These are phyloP conservation scores for Arachnomyces sp. DNA, from an alignment of 2,329 filamentous ascomycete species.

Conservation along the genomic window DNA sequence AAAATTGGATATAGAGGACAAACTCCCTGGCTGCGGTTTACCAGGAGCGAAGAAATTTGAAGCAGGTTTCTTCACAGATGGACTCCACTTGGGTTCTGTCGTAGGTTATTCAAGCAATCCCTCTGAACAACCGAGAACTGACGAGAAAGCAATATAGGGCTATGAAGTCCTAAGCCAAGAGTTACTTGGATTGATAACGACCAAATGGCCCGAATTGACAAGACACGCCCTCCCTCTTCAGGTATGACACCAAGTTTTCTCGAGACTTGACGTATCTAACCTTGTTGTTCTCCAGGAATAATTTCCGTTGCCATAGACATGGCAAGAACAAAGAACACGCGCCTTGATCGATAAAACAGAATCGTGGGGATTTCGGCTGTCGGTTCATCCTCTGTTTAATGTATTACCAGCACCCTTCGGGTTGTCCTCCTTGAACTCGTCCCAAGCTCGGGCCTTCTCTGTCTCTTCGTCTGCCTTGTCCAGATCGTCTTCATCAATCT, in stretches of 20 bases:
- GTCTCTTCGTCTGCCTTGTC: conserved; percentile 85
- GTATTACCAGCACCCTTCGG: conserved; percentile 55
- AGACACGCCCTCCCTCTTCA: conserved; percentile 10
- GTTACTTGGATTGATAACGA: conserved; percentile 10
- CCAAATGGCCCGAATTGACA: conserved; percentile 15
- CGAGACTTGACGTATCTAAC: no score
- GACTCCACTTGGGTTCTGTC: conserved; percentile 27
- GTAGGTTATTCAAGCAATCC: conserved; percentile 4
- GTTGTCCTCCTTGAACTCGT: conserved; percentile 87
- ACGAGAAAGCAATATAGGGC: conserved; percentile 4
- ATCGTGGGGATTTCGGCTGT: not conserved
- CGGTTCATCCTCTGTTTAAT: conserved; percentile 37
- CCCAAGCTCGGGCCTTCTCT: conserved; percentile 90
- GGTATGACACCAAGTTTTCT: not conserved
- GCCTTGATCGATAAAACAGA: not conserved
- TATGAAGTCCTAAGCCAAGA: conserved; percentile 13
- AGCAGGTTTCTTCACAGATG: conserved; percentile 31
- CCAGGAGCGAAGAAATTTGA: conserved; percentile 22
- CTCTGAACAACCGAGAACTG: no score
- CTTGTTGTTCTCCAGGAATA: not conserved
- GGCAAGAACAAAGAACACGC: conserved; percentile 9
- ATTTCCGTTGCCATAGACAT: conserved; percentile 7
- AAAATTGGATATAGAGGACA: conserved; percentile 22
- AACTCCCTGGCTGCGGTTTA: conserved; percentile 29
- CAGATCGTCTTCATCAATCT: conserved; percentile 81